Base-by-base conservation (phyloP, 2,329 filamentous ascomycete species). In the Trichoderma hamatum region DNA sequence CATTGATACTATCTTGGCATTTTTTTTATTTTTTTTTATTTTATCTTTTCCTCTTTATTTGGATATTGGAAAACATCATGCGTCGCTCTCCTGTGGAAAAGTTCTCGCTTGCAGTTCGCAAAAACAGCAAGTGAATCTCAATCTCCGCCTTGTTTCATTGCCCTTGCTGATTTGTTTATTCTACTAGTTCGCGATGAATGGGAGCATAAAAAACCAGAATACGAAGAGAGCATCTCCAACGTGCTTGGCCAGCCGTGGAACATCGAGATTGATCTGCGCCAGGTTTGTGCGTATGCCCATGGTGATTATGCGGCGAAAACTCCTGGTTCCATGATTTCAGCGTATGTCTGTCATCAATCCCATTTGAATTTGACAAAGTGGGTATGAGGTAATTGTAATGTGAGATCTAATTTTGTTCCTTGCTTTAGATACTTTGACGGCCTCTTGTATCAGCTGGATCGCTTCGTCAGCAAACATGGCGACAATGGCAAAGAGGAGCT, bases 111-210 rank as follows among this genome's bases (percentile, higher is more conserved):
- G 82, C 81, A 36, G 73, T 83, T 54, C 83, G 84, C 75, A 87
- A 85, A 78, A 84, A 86, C 75, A 73, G 85, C 86, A 73, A 73
- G 77, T 76, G 36, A 13, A 11, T 6, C 4, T 32, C 21, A 2
- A 5, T 6, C 4, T 32, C 21, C 3, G 5, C 10, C 21, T 13
- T 58, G 2, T 21, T n/a, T 11, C 0, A 11, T 3, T 30, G 30
- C 13, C 13, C 3, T 21, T 14, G 3, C 10, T 21, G 2, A 13
- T 0, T 16, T 39, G 3, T 21, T 28, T 32, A 52, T 86, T 84
- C 86, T 71, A 83, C 11, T 54, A 87, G 84, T 87, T 71, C 84
- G 85, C 6, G 86, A 87, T 72, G 79, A 82, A 19, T 87, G 81
- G 80, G 84, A 86, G 21, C 79, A 74, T 67, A 84, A 82, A 67